Evolutionary conservation across 2,329 filamentous ascomycete species (phyloP), one percentile per base, ranked within the genome.

Genomic region (Colletotrichum ledebouriae): DNA sequence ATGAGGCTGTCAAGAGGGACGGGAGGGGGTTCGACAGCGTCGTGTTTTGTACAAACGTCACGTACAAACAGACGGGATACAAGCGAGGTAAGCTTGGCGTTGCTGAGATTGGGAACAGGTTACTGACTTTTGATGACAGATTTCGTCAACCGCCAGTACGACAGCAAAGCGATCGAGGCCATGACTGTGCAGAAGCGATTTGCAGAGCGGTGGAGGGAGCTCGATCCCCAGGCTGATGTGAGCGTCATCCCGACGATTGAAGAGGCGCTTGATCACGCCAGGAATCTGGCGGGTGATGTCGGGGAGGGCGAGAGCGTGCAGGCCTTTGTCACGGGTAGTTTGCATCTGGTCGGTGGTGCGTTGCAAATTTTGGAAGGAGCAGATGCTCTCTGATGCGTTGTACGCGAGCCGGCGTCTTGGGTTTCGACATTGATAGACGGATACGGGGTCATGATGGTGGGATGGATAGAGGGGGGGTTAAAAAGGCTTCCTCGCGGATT

Each of bases 31-130:
- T 98, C 76, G 86, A 87, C 2, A 86, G 92, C 69, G 94, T 90
- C 11, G 83, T 97, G 6, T 97, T 97, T n/a, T 96, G 92, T 76
- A 93, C 92, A 1, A 97, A 97, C 75, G 88, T 87, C 67, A 87
- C 87, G 1, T 85, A 85, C 71, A 80, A 82, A 6, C 75, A 78
- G 47, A 82, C 81, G 17, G 83, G 84, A 4, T 87, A 86, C 71
- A 87, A 87, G 75, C 49, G 67, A 37, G 67, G 67, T 62, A 72
- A 78, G 74, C 79, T 78, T 17, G 66, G 69, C 7, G 41, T 58
- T 29, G 15, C 33, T 13, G 46, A 11, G 34, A 6, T 11, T n/a
- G 25, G n/a, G 13, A n/a, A 17, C 4, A 29, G 29, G 29, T 9
- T 25, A 17, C 11, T 39, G 37, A 39, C 9, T 13, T 63, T 13